Conservation (phyloP, 129 eudicot species). For the Rutidosis leptorrhynchoides region DNA sequence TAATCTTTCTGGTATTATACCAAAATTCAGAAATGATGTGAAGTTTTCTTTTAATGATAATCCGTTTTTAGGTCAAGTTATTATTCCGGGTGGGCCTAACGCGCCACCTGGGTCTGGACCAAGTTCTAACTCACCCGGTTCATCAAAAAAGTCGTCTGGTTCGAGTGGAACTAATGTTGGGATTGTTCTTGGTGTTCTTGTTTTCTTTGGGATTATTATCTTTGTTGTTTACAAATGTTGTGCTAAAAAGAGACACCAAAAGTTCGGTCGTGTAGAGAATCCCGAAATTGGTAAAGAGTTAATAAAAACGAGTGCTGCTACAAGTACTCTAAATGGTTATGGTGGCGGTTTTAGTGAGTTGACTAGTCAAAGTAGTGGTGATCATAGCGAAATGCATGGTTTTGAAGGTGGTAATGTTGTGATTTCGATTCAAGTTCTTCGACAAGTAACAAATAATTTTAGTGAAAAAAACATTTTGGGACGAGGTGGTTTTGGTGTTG, state of each 20-base stretch:
- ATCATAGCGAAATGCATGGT: constrained; percentile 57
- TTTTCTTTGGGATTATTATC: constrained; percentile 44
- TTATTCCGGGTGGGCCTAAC: constrained; percentile 12
- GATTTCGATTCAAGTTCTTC: constrained; percentile 55
- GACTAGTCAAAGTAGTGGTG: constrained; percentile 62
- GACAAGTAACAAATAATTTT: constrained; percentile 53
- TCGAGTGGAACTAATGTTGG: constrained; percentile 46
- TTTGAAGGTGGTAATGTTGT: constrained; percentile 70
- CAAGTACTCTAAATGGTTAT: constrained; percentile 38
- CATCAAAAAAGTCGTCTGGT: constrained; percentile 31
- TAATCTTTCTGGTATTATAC: constrained; percentile 51
- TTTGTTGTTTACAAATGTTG: constrained; percentile 58
- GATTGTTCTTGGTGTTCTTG: constrained; percentile 44
- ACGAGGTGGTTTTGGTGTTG: constrained; percentile 63
- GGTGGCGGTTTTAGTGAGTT: constrained; percentile 56
- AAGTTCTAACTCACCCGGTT: constrained; percentile 11
- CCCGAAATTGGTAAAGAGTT: constrained; percentile 48
- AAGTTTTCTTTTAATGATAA: constrained; percentile 40
- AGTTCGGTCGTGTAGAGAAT: constrained; percentile 52
- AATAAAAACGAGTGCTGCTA: constrained; percentile 32
- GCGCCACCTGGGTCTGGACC: constrained; percentile 31
- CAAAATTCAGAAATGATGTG: constrained; percentile 31
- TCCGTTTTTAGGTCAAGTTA: constrained; percentile 31
- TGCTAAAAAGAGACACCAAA: constrained; percentile 44
- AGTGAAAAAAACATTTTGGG: constrained; percentile 50